Conservation (phyloP, 495 filamentous ascomycete species). For the Melanomma pulvis-pyrius region DNA sequence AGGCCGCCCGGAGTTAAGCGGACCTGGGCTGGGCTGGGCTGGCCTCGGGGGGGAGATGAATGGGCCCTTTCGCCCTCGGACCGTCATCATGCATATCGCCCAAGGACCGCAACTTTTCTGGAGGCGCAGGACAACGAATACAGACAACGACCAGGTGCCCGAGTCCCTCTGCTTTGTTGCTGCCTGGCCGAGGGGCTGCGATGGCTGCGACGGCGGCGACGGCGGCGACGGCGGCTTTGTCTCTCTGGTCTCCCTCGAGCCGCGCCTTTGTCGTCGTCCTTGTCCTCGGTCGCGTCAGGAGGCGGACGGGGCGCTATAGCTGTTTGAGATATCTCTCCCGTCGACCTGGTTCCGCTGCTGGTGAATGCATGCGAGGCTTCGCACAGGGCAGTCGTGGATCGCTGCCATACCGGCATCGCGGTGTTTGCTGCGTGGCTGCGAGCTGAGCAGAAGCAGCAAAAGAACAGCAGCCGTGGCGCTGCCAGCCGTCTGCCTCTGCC, state of each 20-base stretch:
- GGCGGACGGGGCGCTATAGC: neutral
- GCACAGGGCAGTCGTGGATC: slow-evolving; percentile 9
- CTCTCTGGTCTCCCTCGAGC: neutral
- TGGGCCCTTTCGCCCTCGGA: too few species aligned
- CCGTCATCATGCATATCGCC: slow-evolving; percentile 31
- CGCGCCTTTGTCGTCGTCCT: neutral
- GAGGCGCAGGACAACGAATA: neutral
- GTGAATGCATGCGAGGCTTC: neutral
- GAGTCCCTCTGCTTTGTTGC: neutral
- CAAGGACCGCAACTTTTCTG: slow-evolving; percentile 4
- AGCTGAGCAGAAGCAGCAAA: neutral
- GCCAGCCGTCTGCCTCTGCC: neutral
- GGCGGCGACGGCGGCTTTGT: neutral
- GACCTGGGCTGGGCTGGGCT: too few species aligned
- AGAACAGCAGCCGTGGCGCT: neutral
- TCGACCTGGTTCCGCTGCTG: slow-evolving; percentile 14
- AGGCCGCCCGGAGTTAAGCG: slow-evolving; percentile 25
- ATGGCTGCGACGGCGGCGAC: too few species aligned
- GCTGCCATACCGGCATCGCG: neutral
- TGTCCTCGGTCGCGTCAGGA: neutral
- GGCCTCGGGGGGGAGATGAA: too few species aligned
- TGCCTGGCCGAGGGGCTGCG: too few species aligned
- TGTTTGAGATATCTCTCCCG: slow-evolving; percentile 24
- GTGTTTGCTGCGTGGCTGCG: neutral
- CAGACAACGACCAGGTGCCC: neutral